Base-by-base conservation (phyloP, 345 rosid species). In the Citrus reticulata region DNA sequence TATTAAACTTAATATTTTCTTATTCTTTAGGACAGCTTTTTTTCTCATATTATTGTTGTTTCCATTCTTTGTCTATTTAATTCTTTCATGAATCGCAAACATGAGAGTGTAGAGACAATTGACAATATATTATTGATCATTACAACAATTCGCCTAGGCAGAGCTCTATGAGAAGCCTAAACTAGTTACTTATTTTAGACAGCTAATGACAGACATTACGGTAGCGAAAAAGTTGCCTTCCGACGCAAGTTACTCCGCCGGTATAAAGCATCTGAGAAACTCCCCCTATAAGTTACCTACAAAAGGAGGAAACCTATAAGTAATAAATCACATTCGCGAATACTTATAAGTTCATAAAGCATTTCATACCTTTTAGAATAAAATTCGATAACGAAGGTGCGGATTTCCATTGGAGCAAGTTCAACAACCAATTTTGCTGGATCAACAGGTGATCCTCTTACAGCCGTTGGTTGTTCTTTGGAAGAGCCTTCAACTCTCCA, bases 341-440 rank as follows among this genome's bases (percentile, higher is more conserved):
- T 6, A 34, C 20, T 51, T 54, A 5, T n/a, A 58, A 59, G 54
- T 17, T 72, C 7, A n/a, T 11, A 27, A 20, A 16, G 34, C 16
- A 40, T 17, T 25, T 74, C 39, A 63, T 32, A 70, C 75, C 76
- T 78, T 62, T 19, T 0, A 14, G 60, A 74, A 34, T 75, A 42
- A 1, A 87, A 83, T 29, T 80, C 83, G 1, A 89, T 59, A 2
- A 87, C 39, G 19, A 90, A 90, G 17, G 94, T 90, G 29, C 94
- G 89, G 69, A 90, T 89, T 82, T 90, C 94, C 94, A 89, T 86
- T 1, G 92, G 94, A 70, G 91, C 94, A 74, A 90, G 87, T 74
- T 87, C 86, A 64, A 89, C 92, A 71, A 82, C 87, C 71, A 89
- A 76, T 51, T 81, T 73, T 10, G 25, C 24, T 6, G 87, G 89